Conservation (phyloP, 495 filamentous ascomycete genomes). For the Hypoxylon cercidicola region DNA sequence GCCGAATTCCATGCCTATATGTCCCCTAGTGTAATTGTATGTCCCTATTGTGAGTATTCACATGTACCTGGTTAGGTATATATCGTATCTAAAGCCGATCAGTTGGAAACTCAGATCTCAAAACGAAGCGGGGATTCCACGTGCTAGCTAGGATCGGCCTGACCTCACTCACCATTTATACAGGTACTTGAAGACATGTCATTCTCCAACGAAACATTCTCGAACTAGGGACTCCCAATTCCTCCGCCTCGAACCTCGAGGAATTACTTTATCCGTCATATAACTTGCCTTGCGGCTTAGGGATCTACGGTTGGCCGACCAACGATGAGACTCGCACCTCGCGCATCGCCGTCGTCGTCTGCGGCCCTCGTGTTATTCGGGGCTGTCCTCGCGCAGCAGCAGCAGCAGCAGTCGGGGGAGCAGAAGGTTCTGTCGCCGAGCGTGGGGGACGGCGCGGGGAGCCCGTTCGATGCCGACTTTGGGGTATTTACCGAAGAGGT, state of each 20-base stretch:
- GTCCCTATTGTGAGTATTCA: no score
- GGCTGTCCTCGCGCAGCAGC: slow-evolving; percentile 34
- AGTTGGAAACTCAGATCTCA: background rate
- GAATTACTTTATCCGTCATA: no score
- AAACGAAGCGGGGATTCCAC: background rate
- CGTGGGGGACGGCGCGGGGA: slow-evolving; percentile 47
- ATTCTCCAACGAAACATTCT: no score
- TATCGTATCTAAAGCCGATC: no score
- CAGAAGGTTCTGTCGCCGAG: slow-evolving; percentile 34
- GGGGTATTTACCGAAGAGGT: slow-evolving; percentile 47
- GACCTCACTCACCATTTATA: slow-evolving; percentile 2
- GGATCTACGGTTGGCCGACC: no score
- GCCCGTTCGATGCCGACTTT: slow-evolving; percentile 51
- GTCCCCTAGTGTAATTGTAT: no score
- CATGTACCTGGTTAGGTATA: no score
- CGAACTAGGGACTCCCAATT: no score
- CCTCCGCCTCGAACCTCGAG: no score
- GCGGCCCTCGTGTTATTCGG: background rate
- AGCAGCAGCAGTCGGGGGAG: slow-evolving; percentile 29
- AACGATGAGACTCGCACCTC: background rate
- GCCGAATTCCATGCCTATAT: no score
- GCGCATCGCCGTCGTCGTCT: background rate
- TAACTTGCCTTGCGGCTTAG: no score
- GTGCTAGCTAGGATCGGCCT: background rate
- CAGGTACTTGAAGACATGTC: background rate